Conservation (phyloP, 768 basidiomycete genomes). For the Suillus occidentalis region DNA sequence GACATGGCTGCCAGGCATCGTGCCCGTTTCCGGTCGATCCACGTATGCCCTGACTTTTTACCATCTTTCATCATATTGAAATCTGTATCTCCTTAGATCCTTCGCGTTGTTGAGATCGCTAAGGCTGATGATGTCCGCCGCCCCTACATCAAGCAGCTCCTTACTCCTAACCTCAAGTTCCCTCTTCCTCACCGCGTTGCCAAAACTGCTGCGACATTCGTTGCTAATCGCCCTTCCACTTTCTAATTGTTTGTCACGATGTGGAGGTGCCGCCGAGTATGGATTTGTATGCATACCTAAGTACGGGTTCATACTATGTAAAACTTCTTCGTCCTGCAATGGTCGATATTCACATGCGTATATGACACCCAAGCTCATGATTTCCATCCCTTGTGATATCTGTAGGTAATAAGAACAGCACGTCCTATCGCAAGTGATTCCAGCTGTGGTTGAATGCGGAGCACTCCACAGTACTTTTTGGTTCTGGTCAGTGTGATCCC, state of each 20-base stretch:
- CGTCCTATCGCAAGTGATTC: neutral
- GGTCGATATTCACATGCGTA: constrained; percentile 9
- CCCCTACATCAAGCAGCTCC: constrained; percentile 97
- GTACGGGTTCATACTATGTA: constrained; percentile 6
- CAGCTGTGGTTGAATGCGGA: neutral
- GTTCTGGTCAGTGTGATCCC: neutral
- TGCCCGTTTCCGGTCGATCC: constrained; percentile 98
- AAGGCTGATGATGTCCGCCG: constrained; percentile 91
- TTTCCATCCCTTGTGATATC: neutral
- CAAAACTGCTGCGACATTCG: constrained; percentile 79
- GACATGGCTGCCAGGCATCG: constrained; percentile 99
- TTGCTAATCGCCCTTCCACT: constrained; percentile 73
- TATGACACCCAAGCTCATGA: neutral
- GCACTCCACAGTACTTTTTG: neutral
- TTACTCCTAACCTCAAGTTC: constrained; percentile 91
- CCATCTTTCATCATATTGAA: neutral
- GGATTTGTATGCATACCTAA: constrained; percentile 1
- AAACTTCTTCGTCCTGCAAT: neutral
- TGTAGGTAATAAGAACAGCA: neutral
- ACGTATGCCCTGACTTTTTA: constrained; percentile 52
- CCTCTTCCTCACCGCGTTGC: constrained; percentile 89
- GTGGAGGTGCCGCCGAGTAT: neutral
- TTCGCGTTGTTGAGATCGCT: constrained; percentile 95
- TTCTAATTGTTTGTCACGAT: constrained; percentile 42
- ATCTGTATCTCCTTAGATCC: constrained; percentile 59